Evolutionary conservation across 768 basidiomycete genomes (phyloP).

Genomic region (Strobilomyces dryophilus): DNA sequence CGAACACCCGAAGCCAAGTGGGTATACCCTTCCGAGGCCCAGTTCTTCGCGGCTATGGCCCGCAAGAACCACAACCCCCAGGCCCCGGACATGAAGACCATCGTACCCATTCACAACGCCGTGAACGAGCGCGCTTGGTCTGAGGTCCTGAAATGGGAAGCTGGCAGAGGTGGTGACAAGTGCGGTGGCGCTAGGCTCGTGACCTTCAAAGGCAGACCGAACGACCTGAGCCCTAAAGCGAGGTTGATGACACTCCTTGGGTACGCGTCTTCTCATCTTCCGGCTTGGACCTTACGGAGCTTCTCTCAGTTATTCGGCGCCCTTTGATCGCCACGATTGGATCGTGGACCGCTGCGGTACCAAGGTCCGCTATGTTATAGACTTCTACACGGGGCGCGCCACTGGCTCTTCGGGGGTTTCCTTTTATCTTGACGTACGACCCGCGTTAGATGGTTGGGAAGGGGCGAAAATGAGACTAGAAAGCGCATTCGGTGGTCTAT

Average conservation of each 20-base stretch:
- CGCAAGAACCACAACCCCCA: conserved; percentile 90
- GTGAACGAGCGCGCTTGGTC: conserved; percentile 94
- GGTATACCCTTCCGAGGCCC: conserved; percentile 98
- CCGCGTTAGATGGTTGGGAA: conserved; percentile 93
- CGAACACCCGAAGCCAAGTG: conserved; percentile 68
- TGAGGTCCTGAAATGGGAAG: conserved; percentile 81
- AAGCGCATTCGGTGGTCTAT: conserved; percentile 45
- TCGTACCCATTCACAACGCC: conserved; percentile 98
- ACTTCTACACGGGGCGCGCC: conserved; percentile 88
- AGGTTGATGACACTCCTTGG: conserved; percentile 80
- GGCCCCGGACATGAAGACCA: conserved; percentile 86
- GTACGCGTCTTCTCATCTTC: conserved; percentile 43
- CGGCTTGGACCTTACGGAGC: not conserved
- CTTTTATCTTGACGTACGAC: conserved; percentile 92
- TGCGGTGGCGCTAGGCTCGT: conserved; percentile 83
- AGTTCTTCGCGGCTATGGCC: conserved; percentile 96
- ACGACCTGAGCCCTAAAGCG: conserved; percentile 76
- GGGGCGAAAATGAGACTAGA: conserved; percentile 79
- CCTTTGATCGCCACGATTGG: conserved; percentile 99
- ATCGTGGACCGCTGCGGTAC: conserved; percentile 89
- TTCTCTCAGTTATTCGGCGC: conserved; percentile 72
- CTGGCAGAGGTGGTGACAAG: conserved; percentile 69
- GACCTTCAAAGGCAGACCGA: conserved; percentile 87
- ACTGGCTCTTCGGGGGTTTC: conserved; percentile 53
- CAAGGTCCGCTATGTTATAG: conserved; percentile 90